Evolutionary conservation across 139 green algal species (phyloP).

Genomic region (Marvania coccoides): DNA sequence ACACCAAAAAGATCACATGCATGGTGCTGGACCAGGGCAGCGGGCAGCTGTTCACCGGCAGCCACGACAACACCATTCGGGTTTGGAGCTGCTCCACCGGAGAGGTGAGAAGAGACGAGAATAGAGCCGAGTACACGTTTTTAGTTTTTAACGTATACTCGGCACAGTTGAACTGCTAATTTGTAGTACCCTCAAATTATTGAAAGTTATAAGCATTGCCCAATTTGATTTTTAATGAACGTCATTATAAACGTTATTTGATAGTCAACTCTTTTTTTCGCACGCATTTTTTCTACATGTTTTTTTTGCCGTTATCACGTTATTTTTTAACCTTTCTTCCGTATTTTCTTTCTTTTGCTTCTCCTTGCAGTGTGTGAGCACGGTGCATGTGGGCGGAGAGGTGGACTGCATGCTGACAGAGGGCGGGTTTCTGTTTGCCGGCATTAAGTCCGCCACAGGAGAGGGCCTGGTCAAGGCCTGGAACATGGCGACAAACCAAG

Average conservation of each 20-base stretch:
- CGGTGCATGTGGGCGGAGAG: conserved; percentile 52
- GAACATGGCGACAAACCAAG: conserved; percentile 38
- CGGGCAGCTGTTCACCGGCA: conserved; percentile 65
- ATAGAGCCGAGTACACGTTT: too few species aligned
- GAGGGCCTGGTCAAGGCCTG: conserved; percentile 37
- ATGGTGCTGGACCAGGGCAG: conserved; percentile 25
- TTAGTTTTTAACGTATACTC: too few species aligned
- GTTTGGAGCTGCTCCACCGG: conserved; percentile 56
- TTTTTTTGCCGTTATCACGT: too few species aligned
- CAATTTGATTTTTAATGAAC: too few species aligned
- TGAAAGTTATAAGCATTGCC: too few species aligned
- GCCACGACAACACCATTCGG: conserved; percentile 50
- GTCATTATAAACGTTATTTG: too few species aligned
- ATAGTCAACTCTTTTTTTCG: too few species aligned
- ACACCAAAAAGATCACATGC: conserved; percentile 36
- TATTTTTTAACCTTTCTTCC: too few species aligned
- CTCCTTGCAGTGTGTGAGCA: conserved; percentile 38
- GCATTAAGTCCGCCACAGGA: conserved; percentile 31
- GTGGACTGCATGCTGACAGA: conserved; percentile 59
- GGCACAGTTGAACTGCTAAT: too few species aligned
- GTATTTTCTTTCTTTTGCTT: not conserved
- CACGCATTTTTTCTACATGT: too few species aligned
- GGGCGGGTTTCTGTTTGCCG: conserved; percentile 63
- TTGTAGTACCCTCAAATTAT: too few species aligned
- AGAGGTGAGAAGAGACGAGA: conserved; percentile 34